Base-by-base conservation (phyloP, 495 filamentous ascomycete genomes). In the Hypoxylon crocopeplum region DNA sequence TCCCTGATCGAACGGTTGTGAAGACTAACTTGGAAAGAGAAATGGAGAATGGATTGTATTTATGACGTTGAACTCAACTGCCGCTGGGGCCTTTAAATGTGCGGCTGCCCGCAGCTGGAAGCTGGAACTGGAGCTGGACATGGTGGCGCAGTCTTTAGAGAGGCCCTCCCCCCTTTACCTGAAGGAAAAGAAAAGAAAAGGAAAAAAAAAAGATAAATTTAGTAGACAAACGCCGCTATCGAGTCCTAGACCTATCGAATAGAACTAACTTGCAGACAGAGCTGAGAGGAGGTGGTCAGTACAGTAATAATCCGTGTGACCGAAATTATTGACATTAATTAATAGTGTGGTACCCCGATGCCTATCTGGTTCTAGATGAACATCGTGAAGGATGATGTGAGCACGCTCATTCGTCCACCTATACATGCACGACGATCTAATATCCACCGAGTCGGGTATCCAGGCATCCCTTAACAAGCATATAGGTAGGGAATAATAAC, bases 391-490 rank as follows among this genome's bases (percentile, higher is more conserved):
- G 41, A 41, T 39, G 13, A 58, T 44, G 27, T 27, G 21, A 56
- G 60, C 48, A 24, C 39, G 49, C 24, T 58, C 30, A 64, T 64
- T 64, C 61, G 61, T 25, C 16, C 4, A 12, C 27, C 3, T 39
- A 21, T 20, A 64, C 32, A 54, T 64, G 61, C 61, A 64, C 44
- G 61, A 22, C 61, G 61, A 64, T 64, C 61, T 64, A 64, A 59
- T 58, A 58, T 53, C 60, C 60, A 58, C 48, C 42, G 54, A 34
- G 36, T 54, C 60, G 59, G 59, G 47, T 56, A 46, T 37, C 41
- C 40, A 48, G 41, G 41, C 50, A 39, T 44, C 40, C n/a, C n/a
- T n/a, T n/a, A n/a, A n/a, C n/a, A n/a, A n/a, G n/a, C n/a, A n/a
- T n/a, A n/a, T 34, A 17, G 50, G 30, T 27, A 48, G 46, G 38